These are phyloP conservation scores for Talaromyces sp. DNA, from an alignment of 2,329 filamentous ascomycete species.

Conservation along the genomic window DNA sequence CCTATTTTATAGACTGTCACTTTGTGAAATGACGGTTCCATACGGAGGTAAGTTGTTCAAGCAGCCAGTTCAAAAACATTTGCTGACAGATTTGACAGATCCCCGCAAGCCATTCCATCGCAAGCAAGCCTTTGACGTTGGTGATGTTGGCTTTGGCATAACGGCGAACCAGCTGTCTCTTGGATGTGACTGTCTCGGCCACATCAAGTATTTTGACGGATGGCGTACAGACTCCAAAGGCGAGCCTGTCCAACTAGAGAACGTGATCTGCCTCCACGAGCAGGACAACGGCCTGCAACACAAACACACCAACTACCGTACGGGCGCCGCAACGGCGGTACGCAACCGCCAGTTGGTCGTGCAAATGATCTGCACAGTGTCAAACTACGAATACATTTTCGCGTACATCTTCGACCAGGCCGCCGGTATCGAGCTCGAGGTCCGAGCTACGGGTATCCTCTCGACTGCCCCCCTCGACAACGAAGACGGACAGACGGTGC, in stretches of 20 bases:
- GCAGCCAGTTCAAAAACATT: not conserved
- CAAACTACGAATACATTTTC: conserved; percentile 70
- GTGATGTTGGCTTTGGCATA: conserved; percentile 61
- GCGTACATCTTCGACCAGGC: conserved; percentile 69
- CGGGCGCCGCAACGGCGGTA: conserved; percentile 57
- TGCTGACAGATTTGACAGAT: conserved; percentile 32
- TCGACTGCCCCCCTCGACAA: conserved; percentile 61
- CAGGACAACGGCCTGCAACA: conserved; percentile 65
- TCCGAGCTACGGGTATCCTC: conserved; percentile 65
- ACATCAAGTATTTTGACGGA: conserved; percentile 60
- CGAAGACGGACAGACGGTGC: conserved; percentile 54
- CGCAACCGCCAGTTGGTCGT: conserved; percentile 62
- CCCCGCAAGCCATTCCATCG: conserved; percentile 64
- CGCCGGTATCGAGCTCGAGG: conserved; percentile 62
- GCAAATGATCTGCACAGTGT: conserved; percentile 65
- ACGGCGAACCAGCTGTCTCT: conserved; percentile 66
- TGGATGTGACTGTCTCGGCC: conserved; percentile 65
- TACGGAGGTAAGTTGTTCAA: conserved; percentile 24
- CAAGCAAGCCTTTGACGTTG: conserved; percentile 66
- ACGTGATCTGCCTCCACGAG: conserved; percentile 65
- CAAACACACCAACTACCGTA: conserved; percentile 69
- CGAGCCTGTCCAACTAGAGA: conserved; percentile 46
- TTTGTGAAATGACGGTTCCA: conserved; percentile 61
- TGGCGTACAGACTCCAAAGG: conserved; percentile 53
- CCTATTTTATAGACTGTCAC: conserved; percentile 61